A percentile compares a stretch with the other conserved stretches of the same genome.
Conservation (phyloP, 208 protist genomes). For the Trypanosoma congolense region DNA sequence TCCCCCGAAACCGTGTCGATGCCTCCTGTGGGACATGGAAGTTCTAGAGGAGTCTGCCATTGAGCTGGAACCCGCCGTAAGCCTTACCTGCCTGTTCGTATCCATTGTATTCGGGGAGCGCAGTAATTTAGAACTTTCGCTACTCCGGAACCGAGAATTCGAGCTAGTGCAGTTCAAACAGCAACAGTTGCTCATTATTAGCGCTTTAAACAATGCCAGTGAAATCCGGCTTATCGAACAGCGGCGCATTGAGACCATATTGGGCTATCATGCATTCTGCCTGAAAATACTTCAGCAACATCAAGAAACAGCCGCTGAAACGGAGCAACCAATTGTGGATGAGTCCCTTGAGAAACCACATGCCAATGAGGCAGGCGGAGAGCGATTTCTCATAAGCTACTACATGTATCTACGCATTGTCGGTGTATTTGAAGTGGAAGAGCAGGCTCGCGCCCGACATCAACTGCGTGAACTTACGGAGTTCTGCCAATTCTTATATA, state of each 20-base stretch:
- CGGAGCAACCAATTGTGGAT: background rate
- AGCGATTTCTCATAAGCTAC: slow-evolving; percentile 8
- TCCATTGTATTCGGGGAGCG: slow-evolving; percentile 37
- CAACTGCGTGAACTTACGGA: background rate
- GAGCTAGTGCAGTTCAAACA: slow-evolving; percentile 21
- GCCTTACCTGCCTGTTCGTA: slow-evolving; percentile 32
- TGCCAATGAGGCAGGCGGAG: background rate
- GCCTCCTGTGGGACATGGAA: slow-evolving; percentile 40
- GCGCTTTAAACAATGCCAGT: slow-evolving; percentile 26
- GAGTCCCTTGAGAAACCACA: no score
- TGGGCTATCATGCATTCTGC: slow-evolving; percentile 21
- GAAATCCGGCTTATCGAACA: slow-evolving; percentile 37
- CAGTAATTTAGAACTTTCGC: slow-evolving; percentile 20
- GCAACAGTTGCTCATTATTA: slow-evolving; percentile 20
- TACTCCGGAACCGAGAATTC: slow-evolving; percentile 24
- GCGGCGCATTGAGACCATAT: slow-evolving; percentile 26
- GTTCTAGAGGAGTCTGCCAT: slow-evolving; percentile 47
- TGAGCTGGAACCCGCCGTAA: slow-evolving; percentile 29
- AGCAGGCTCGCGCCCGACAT: background rate
- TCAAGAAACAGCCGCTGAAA: background rate
- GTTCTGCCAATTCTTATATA: slow-evolving; percentile 8
- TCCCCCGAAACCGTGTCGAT: slow-evolving; percentile 37
- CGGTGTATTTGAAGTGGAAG: slow-evolving; percentile 3
- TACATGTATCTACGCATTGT: slow-evolving; percentile 13
- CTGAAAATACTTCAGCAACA: slow-evolving; percentile 4